A percentile compares a stretch with the other conserved stretches of the same genome.
Evolutionary conservation across 202 grass and related monocot species (phyloP).

Genomic region (Panicum virgatum): DNA sequence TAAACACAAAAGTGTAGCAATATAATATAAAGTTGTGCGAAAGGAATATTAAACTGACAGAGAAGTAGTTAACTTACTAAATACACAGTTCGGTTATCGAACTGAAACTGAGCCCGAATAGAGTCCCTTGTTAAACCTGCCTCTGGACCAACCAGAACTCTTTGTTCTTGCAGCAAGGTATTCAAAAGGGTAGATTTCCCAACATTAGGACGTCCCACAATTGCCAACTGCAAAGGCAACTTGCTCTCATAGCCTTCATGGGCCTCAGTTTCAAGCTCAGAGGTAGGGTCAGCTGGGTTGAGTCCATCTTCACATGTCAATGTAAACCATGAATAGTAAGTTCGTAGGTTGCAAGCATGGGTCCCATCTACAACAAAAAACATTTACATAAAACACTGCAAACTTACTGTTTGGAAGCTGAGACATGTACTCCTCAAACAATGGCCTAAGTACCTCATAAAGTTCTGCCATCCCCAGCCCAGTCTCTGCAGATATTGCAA

Average conservation of each 20-base stretch:
- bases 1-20: neutral
- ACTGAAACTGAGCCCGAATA: slow-evolving; percentile 83
- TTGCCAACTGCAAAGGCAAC: slow-evolving; percentile 86
- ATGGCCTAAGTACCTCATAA: slow-evolving; percentile 77
- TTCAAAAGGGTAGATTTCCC: slow-evolving; percentile 95
- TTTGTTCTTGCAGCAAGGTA: slow-evolving; percentile 89
- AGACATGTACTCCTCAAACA: slow-evolving; percentile 87
- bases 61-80: slow-evolving; percentile 62
- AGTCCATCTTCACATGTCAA: slow-evolving; percentile 57
- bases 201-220: slow-evolving; percentile 95
- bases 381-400: slow-evolving; percentile 1
- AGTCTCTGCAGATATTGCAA: slow-evolving; percentile 98
- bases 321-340: slow-evolving; percentile 26
- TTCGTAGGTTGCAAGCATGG: neutral
- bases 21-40: slow-evolving; percentile 7
- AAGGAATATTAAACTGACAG: slow-evolving; percentile 15
- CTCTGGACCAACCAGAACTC: slow-evolving; percentile 96
- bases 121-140: slow-evolving; percentile 96
- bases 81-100: slow-evolving; percentile 85
- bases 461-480: slow-evolving; percentile 96
- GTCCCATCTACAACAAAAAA: neutral
- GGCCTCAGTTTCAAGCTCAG: slow-evolving; percentile 34
- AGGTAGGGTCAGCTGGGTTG: slow-evolving; percentile 46
- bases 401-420: slow-evolving; percentile 67
- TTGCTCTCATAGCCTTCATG: slow-evolving; percentile 63